Evolutionary conservation across 2,329 filamentous ascomycete genomes (phyloP).

Genomic region (Colletotrichum costaricense): DNA sequence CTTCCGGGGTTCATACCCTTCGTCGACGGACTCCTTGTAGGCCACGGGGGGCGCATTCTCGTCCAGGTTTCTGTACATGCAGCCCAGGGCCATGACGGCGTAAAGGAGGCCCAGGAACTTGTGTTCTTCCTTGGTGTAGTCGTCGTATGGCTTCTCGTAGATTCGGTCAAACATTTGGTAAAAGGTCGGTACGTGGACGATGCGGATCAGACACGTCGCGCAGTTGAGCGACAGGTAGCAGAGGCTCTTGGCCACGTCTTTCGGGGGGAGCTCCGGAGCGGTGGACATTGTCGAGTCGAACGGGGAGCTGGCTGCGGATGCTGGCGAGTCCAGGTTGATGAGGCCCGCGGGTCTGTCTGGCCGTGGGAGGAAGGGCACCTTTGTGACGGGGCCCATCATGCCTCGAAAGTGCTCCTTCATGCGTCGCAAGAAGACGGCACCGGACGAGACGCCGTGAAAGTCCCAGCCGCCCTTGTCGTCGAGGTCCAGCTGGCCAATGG

Average conservation of each 20-base stretch:
- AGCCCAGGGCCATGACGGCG: slow-evolving; percentile 77
- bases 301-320: slow-evolving; percentile 69
- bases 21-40: slow-evolving; percentile 64
- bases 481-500: slow-evolving; percentile 89
- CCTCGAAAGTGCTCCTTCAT: slow-evolving; percentile 90
- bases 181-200: slow-evolving; percentile 86
- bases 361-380: slow-evolving; percentile 68
- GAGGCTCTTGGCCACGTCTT: slow-evolving; percentile 63
- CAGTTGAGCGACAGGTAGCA: slow-evolving; percentile 68
- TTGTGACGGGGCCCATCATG: slow-evolving; percentile 74
- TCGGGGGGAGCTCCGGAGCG: slow-evolving; percentile 76
- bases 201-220: slow-evolving; percentile 70
- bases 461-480: slow-evolving; percentile 94
- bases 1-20: slow-evolving; percentile 62
- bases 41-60: slow-evolving; percentile 59
- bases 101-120: slow-evolving; percentile 78
- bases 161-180: slow-evolving; percentile 81
- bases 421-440: slow-evolving; percentile 85
- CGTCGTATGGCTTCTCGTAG: slow-evolving; percentile 76
- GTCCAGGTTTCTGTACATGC: slow-evolving; percentile 74
- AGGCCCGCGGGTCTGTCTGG: slow-evolving; percentile 60
- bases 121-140: slow-evolving; percentile 72
- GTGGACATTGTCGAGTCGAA: slow-evolving; percentile 64
- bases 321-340: slow-evolving; percentile 76
- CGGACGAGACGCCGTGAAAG: slow-evolving; percentile 94